Base-by-base conservation (phyloP, 306 rosid genomes). In the Fragaria iinumae region DNA sequence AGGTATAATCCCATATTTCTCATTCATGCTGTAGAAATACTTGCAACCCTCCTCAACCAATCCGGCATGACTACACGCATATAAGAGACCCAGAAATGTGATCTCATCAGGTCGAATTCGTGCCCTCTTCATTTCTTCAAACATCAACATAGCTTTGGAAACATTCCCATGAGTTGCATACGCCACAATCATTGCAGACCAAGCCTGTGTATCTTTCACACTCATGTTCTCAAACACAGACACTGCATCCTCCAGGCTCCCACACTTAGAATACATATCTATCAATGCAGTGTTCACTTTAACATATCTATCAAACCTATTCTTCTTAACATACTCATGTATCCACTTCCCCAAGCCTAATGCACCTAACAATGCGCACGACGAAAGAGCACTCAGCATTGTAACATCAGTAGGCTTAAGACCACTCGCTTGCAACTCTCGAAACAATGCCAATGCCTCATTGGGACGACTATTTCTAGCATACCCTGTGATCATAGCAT, bases 21-120 rank as follows among this genome's bases (percentile, higher is more conserved):
- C 73, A 25, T 72, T 80, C 98, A 93, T 93, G 52, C 85, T 73
- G 79, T 50, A 67, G 77, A 91, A 93, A 80, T 84, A 91, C 56
- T 80, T 57, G 67, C 71, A 81, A 63, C 93, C 97, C 84, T 91
- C 87, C 76, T 87, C 88, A 16, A 91, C 89, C 50, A 91, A 73
- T 38, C 98, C 98, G 44, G 85, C 82, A 82, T 91, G 98, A 84
- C 91, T 93, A 65, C 98, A 93, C 2, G 97, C 96, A 71, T 88
- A 87, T 72, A 93, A 82, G 50, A 93, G 76, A 29, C 92, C 96
- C 64, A 93, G 77, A 82, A 88, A 88, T 2, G 93, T 91, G 57
- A 93, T 88, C 75, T 91, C 93, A 69, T 91, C 98, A 39, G 97
- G 96, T 79, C 60, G 75, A 69, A 88, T 84, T 72, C 83, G 74